A percentile compares a stretch with the other conserved stretches of the same genome.
Evolutionary conservation across 495 filamentous ascomycete genomes (phyloP).

Genomic region (Xylaria scruposa): DNA sequence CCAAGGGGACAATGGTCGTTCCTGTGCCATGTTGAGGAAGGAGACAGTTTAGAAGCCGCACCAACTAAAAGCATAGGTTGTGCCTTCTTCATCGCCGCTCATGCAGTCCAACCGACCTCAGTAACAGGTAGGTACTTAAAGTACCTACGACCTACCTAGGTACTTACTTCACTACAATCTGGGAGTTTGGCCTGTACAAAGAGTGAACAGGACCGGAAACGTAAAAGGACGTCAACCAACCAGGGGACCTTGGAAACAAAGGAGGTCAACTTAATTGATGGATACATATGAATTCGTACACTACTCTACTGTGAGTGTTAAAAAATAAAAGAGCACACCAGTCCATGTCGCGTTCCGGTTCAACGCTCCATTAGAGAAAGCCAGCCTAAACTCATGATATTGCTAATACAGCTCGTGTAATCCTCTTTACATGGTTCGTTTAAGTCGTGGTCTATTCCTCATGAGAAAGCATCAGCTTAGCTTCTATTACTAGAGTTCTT

Average conservation of each 20-base stretch:
- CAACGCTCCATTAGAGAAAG: background rate
- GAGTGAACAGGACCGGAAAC: background rate
- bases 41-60: background rate
- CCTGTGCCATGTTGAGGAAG: background rate
- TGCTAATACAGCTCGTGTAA: background rate
- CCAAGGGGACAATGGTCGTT: slow-evolving; percentile 16
- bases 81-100: background rate
- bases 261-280: background rate
- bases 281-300: background rate
- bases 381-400: background rate
- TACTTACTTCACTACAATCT: background rate
- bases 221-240: background rate
- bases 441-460: background rate
- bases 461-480: background rate
- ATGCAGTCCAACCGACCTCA: background rate
- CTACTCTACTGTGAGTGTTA: background rate
- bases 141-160: background rate
- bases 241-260: background rate
- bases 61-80: background rate
- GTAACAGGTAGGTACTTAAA: no score
- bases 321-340: background rate
- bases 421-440: background rate
- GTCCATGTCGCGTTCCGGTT: background rate
- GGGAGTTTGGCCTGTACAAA: background rate
- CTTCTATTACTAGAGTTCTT: background rate